A percentile compares a stretch with the other conserved stretches of the same genome.
phyloP scores from a whole-genome alignment of 371 early-diverging fungal species.

The Nematocida parisii region DNA sequence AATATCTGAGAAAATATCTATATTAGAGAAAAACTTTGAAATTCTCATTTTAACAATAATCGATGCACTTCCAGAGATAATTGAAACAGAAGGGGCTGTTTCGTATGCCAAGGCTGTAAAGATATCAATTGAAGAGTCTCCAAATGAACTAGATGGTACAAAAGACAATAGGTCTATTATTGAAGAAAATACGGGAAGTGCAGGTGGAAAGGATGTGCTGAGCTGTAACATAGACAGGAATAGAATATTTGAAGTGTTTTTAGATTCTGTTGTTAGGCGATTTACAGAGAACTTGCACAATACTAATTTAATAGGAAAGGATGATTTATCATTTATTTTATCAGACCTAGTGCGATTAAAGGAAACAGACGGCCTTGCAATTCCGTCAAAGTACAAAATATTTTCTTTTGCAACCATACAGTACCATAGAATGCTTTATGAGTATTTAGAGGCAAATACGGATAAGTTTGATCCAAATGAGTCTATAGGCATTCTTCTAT shows the following conservation, averaged over 20 bases:
- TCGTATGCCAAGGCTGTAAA: constrained; percentile 44
- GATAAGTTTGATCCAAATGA: constrained; percentile 53
- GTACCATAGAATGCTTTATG: constrained; percentile 53
- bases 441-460: constrained; percentile 30
- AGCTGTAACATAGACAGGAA: constrained; percentile 19
- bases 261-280: constrained; percentile 32
- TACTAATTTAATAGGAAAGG: neutral
- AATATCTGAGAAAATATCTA: constrained; percentile 41
- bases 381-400: constrained; percentile 46
- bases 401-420: constrained; percentile 43
- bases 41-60: constrained; percentile 29
- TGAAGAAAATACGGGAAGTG: neutral
- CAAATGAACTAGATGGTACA: neutral
- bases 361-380: constrained; percentile 14
- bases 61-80: constrained; percentile 33
- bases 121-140: constrained; percentile 5
- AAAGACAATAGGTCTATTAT: neutral
- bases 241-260: constrained; percentile 38
- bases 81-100: constrained; percentile 17
- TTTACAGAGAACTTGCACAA: constrained; percentile 28
- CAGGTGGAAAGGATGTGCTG: neutral
- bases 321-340: constrained; percentile 38
- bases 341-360: constrained; percentile 1
- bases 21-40: constrained; percentile 13
- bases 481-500: constrained; percentile 44